Evolutionary conservation across 305 asterid genomes (phyloP).

Genomic region (Rubia balearica): DNA sequence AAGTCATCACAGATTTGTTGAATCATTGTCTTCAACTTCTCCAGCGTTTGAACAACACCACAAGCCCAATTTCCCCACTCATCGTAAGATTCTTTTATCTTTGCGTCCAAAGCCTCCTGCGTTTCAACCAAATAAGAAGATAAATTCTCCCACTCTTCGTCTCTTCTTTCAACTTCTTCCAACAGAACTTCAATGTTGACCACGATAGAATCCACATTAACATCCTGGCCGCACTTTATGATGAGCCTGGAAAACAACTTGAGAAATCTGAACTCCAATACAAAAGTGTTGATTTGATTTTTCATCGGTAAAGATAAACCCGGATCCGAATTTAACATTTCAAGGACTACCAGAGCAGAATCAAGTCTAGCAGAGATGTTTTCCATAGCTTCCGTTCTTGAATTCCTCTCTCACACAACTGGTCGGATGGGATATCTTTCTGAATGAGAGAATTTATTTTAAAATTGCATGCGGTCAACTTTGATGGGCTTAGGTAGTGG

Average conservation of each 20-base stretch:
- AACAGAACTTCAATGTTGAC: neutral
- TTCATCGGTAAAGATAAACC: neutral
- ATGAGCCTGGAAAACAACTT: neutral
- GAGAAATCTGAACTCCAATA: constrained; percentile 3
- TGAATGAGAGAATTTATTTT: too few relatives aligned
- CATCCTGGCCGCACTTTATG: neutral
- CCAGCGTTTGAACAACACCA: neutral
- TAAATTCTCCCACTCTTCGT: too few relatives aligned
- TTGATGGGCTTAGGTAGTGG: too few relatives aligned
- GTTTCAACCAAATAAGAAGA: too few relatives aligned
- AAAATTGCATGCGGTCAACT: too few relatives aligned
- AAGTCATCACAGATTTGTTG: neutral
- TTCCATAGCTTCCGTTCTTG: too few relatives aligned
- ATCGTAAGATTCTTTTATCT: neutral
- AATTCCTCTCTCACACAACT: too few relatives aligned
- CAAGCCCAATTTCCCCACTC: neutral
- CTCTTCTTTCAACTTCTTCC: neutral
- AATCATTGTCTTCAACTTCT: neutral
- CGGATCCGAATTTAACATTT: neutral
- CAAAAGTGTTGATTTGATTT: neutral
- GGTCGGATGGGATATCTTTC: too few relatives aligned
- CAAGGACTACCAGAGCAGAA: neutral
- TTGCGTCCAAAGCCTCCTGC: too few relatives aligned
- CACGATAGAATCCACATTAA: neutral
- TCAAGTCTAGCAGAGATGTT: neutral